Percentiles rank a stretch among this genome's conserved stretches.
phyloP scores from a whole-genome alignment of 176 grass and related monocot genomes.

The Oryza rufipogon region DNA sequence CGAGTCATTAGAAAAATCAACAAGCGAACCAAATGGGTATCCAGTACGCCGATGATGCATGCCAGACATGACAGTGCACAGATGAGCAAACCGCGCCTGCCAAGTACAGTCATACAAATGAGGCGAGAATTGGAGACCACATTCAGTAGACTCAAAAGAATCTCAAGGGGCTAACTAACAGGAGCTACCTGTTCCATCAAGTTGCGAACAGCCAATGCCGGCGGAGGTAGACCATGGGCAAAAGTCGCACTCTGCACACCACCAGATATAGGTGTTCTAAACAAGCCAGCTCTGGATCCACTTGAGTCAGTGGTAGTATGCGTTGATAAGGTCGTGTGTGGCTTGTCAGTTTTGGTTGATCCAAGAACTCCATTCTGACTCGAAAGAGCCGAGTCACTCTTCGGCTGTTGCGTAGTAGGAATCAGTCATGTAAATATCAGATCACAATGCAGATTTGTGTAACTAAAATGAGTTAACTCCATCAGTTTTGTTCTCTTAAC shows the following conservation, averaged over 20 bases:
- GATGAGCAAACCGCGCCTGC: conserved; percentile 90
- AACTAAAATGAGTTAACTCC: background rate
- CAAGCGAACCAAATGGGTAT: conserved; percentile 96
- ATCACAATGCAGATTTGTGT: background rate
- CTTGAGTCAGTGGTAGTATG: conserved; percentile 40
- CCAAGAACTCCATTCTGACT: conserved; percentile 48
- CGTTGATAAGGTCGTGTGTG: conserved; percentile 8
- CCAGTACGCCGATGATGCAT: conserved; percentile 94
- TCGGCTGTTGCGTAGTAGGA: conserved; percentile 14
- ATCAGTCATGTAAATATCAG: background rate
- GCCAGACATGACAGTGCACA: conserved; percentile 93
- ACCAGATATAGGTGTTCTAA: conserved; percentile 97
- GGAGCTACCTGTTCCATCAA: conserved; percentile 89
- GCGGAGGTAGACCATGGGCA: conserved; percentile 86
- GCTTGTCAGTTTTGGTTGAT: conserved; percentile 24
- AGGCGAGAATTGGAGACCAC: background rate
- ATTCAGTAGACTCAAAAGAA: background rate
- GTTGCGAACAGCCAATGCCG: conserved; percentile 92
- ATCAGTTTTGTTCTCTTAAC: background rate
- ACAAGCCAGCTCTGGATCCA: conserved; percentile 79
- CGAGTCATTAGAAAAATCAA: conserved; percentile 89
- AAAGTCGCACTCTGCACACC: conserved; percentile 96
- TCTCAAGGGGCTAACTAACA: background rate
- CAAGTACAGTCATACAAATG: conserved; percentile 1
- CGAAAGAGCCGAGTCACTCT: background rate